Percentiles rank a stretch among this genome's conserved stretches.
Conservation (phyloP, 116 monocot genomes). For the Phalaenopsis hybrid region DNA sequence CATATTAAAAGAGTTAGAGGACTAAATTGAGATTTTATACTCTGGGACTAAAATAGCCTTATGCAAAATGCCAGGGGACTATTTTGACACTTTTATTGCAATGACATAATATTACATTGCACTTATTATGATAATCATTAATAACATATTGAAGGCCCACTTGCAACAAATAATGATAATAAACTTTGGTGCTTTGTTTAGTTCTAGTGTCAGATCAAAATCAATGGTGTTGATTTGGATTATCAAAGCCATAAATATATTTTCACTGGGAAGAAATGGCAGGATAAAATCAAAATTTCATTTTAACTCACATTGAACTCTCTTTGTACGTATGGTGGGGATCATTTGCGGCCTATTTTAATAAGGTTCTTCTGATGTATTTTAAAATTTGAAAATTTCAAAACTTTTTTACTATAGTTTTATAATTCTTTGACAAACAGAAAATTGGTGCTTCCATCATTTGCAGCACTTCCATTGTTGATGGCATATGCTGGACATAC, state of each 20-base stretch:
- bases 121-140: not conserved
- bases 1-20: too few species aligned
- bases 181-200: not conserved
- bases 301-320: not conserved
- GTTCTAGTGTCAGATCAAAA: not conserved
- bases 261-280: not conserved
- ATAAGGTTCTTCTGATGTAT: not conserved
- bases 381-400: not conserved
- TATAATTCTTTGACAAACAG: conserved; percentile 31
- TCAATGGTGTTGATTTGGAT: not conserved
- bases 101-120: not conserved
- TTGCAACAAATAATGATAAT: not conserved
- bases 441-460: conserved; percentile 79
- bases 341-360: not conserved
- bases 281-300: not conserved
- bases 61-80: too few species aligned
- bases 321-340: not conserved
- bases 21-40: too few species aligned
- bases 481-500: conserved; percentile 99
- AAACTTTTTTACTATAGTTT: not conserved
- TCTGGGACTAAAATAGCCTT: too few species aligned
- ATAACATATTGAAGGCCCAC: not conserved
- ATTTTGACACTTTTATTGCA: not conserved
- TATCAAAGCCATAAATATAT: not conserved
- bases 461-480: conserved; percentile 91